Conservation (phyloP, 2,329 filamentous ascomycete species). For the Plenodomus tracheiphilus region DNA sequence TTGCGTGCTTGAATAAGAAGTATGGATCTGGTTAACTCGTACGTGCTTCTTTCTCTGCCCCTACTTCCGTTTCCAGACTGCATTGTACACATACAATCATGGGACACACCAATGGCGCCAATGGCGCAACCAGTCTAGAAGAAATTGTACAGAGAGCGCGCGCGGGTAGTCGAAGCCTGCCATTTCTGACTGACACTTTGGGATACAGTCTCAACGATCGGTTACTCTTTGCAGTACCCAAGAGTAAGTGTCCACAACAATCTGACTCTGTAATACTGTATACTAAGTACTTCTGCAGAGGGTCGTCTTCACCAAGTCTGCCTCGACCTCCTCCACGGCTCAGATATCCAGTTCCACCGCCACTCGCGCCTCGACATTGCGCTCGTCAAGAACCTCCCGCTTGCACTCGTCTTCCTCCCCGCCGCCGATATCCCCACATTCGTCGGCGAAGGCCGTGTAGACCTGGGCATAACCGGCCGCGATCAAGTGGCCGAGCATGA, state of each 20-base stretch:
- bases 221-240: conserved; percentile 94
- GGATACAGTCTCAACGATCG: conserved; percentile 81
- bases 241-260: conserved; percentile 67
- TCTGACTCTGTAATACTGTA: neutral
- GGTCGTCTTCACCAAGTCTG: conserved; percentile 86
- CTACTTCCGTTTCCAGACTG: conserved; percentile 4
- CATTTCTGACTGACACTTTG: conserved; percentile 45
- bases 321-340: conserved; percentile 87
- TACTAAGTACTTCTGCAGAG: conserved; percentile 60
- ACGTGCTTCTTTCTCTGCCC: conserved; percentile 21
- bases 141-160: conserved; percentile 27
- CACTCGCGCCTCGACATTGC: conserved; percentile 96
- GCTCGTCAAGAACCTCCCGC: conserved; percentile 92
- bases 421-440: conserved; percentile 97
- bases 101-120: conserved; percentile 23
- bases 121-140: conserved; percentile 23
- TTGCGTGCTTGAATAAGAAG: conserved; percentile 31
- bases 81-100: conserved; percentile 15
- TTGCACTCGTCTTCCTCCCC: conserved; percentile 95
- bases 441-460: conserved; percentile 90
- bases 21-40: conserved; percentile 50
- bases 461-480: conserved; percentile 90
- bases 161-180: conserved; percentile 39
- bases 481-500: conserved; percentile 94
- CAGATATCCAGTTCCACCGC: conserved; percentile 94